phyloP scores from a whole-genome alignment of 2,329 filamentous ascomycete genomes.

The Didymella keratinophila region DNA sequence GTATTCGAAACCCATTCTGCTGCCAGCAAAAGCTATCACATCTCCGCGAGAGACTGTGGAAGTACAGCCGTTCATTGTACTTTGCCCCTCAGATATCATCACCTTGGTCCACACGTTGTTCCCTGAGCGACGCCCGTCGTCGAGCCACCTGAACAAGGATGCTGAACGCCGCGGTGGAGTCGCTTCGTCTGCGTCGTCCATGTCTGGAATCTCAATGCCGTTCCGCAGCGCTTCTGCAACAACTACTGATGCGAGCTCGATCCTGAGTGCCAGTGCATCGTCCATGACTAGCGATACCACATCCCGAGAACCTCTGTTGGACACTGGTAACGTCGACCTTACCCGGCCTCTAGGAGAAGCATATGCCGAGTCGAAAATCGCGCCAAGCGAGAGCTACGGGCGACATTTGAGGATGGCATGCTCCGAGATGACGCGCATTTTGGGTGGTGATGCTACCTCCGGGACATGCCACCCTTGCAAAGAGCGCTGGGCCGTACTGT shows the following conservation, averaged over 20 bases:
- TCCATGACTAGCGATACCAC: conserved; percentile 77
- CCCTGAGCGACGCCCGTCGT: conserved; percentile 73
- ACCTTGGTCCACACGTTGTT: conserved; percentile 85
- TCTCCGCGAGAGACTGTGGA: conserved; percentile 78
- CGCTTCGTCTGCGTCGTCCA: conserved; percentile 58
- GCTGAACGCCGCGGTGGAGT: conserved; percentile 57
- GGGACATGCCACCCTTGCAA: conserved; percentile 79
- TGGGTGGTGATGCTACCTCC: conserved; percentile 70
- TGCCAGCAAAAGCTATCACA: conserved; percentile 75
- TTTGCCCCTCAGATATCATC: conserved; percentile 80
- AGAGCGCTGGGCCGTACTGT: conserved; percentile 83
- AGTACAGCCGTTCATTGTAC: conserved; percentile 79
- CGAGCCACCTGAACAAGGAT: conserved; percentile 57
- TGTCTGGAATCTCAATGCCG: conserved; percentile 58
- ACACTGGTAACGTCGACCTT: conserved; percentile 47
- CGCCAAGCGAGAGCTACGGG: conserved; percentile 52
- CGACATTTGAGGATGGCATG: conserved; percentile 69
- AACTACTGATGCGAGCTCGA: conserved; percentile 68
- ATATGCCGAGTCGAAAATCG: conserved; percentile 58
- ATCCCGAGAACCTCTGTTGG: conserved; percentile 69
- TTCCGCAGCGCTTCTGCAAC: conserved; percentile 63
- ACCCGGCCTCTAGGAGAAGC: conserved; percentile 35
- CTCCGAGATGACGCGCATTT: conserved; percentile 72
- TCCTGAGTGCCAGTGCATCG: conserved; percentile 75
- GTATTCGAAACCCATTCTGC: conserved; percentile 64